These are phyloP conservation scores for Fraxinus velutina DNA, from an alignment of 305 asterid species.

Conservation along the genomic window DNA sequence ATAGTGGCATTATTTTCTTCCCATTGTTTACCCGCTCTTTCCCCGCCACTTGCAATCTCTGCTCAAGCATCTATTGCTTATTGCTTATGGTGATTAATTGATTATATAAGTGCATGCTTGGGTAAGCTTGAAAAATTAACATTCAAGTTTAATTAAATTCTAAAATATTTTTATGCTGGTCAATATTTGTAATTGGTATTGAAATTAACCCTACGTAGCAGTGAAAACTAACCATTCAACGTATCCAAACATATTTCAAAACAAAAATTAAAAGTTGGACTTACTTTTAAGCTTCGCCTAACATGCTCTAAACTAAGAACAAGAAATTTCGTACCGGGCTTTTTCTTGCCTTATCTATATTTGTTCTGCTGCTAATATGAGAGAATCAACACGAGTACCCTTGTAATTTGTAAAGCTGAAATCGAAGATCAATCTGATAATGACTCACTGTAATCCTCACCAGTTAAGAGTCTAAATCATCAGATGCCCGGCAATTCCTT, in stretches of 20 bases:
- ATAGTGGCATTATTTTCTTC: neutral
- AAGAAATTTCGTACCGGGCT: neutral
- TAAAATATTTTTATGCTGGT: neutral
- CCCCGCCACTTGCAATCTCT: neutral
- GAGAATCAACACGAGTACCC: neutral
- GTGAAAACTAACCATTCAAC: neutral
- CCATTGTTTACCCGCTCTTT: neutral
- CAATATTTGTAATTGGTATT: neutral
- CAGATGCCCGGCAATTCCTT: neutral
- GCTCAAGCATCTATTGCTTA: neutral
- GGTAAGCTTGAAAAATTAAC: constrained; percentile 3
- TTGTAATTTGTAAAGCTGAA: neutral
- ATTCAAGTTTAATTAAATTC: neutral
- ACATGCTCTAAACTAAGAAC: neutral
- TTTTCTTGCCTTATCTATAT: neutral
- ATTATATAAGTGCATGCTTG: neutral
- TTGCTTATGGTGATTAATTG: neutral
- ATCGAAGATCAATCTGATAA: neutral
- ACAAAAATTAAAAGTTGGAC: neutral
- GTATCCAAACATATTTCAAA: neutral
- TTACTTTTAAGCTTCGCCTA: neutral
- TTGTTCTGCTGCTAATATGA: neutral
- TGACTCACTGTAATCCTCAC: neutral
- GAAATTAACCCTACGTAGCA: neutral
- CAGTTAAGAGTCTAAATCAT: neutral